Base-by-base conservation (phyloP, 805 yeast species). In the Metschnikowia matae region DNA sequence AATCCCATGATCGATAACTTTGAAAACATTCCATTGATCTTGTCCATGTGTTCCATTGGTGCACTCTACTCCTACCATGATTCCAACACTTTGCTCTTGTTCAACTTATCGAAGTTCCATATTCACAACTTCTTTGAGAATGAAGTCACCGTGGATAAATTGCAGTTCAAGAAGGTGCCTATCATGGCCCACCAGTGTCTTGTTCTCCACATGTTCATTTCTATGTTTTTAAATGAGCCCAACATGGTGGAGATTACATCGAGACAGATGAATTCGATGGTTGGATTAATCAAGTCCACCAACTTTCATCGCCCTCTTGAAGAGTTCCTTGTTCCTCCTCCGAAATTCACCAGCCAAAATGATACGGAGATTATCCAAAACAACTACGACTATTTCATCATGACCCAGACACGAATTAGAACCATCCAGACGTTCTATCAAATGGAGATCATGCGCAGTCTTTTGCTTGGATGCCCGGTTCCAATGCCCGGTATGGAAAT, bases 41-140 rank as follows among this genome's bases (percentile, higher is more conserved):
- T 90, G 48, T 82, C 95, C 2, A 86, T 90, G 80, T 86, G 94
- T 1, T 85, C 96, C 14, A 81, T 91, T 51, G 98, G 98, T 40
- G 96, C 97, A 0, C 74, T 91, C 20, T 89, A 87, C 61, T 82
- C 89, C 0, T 89, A 86, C 68, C 90, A 87, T 60, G 86, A 89
- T 32, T 70, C 84, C 35, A 87, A 87, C 62, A 87, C 96, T 0
- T 75, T 85, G 58, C 71, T 86, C 8, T 67, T 87, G 51, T 85
- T 84, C 64, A 84, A 84, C 61, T 77, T 87, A 51, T 77, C 88
- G 15, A 79, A 87, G 61, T 79, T 72, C 49, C 80, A 84, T 55
- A 80, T 86, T 49, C 89, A 85, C 61, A 79, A 79, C 53, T 81
- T 77, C 55, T 77, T 87, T 72, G 89, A 84, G 57, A 68, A 67